phyloP scores from a whole-genome alignment of 192 early-diverging fungal genomes.

The Thamnidium elegans region DNA sequence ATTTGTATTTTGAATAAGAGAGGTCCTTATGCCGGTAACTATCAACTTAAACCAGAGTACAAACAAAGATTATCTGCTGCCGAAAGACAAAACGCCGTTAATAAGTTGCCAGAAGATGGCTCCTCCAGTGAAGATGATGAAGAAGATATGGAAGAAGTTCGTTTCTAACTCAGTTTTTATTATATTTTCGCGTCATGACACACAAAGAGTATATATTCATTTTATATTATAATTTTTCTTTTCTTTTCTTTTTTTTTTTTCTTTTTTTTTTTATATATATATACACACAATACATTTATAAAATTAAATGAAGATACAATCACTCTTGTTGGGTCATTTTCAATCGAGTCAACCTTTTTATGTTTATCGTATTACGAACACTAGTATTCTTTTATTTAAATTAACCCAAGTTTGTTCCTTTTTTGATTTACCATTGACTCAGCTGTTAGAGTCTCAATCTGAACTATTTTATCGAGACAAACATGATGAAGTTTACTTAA shows the following conservation, averaged over 20 bases:
- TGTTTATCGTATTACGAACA: constrained; percentile 4
- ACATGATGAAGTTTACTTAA: background rate
- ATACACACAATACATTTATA: background rate
- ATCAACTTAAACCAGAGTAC: constrained; percentile 86
- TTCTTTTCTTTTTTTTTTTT: background rate
- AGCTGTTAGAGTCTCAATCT: background rate
- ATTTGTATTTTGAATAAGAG: constrained; percentile 80
- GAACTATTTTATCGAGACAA: constrained; percentile 1
- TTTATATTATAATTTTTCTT: background rate
- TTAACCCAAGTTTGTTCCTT: constrained; percentile 6
- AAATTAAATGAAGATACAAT: constrained; percentile 3
- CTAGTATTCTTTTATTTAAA: constrained; percentile 11
- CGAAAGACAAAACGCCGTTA: constrained; percentile 21
- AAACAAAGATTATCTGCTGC: constrained; percentile 43
- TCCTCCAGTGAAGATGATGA: constrained; percentile 21
- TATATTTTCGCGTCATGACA: background rate
- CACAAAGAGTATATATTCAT: background rate
- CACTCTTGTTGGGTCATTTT: constrained; percentile 17
- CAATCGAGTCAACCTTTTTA: constrained; percentile 3
- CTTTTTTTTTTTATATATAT: background rate
- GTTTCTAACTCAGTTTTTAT: background rate
- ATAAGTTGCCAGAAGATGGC: constrained; percentile 3
- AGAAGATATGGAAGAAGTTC: constrained; percentile 18
- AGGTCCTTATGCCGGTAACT: constrained; percentile 77
- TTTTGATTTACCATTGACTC: constrained; percentile 9